Conservation (phyloP, 805 yeast genomes). For the Candida takata region DNA sequence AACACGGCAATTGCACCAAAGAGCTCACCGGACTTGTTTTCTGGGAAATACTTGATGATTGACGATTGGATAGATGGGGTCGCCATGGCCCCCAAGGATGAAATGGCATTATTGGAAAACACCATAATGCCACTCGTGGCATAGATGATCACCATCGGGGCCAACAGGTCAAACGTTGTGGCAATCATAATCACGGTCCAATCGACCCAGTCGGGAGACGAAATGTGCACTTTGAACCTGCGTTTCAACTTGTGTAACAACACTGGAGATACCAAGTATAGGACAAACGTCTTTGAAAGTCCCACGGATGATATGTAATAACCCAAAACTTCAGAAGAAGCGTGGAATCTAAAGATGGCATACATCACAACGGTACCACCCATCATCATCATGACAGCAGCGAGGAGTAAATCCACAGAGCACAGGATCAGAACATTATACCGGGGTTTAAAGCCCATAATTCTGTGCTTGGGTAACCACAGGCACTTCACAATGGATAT, state of each 20-base stretch:
- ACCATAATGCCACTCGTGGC: conserved; percentile 27
- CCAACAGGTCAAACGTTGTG: conserved; percentile 30
- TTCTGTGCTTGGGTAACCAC: conserved; percentile 39
- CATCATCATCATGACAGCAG: conserved; percentile 33
- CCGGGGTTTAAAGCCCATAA: conserved; percentile 31
- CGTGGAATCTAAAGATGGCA: conserved; percentile 43
- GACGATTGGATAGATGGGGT: conserved; percentile 56
- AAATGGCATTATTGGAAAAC: conserved; percentile 29
- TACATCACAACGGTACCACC: conserved; percentile 42
- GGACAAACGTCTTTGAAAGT: conserved; percentile 38
- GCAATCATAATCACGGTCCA: conserved; percentile 29
- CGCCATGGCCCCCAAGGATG: conserved; percentile 42
- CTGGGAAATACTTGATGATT: conserved; percentile 53
- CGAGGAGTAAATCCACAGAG: conserved; percentile 36
- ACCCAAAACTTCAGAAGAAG: conserved; percentile 52
- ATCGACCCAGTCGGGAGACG: conserved; percentile 49
- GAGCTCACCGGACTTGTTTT: conserved; percentile 57
- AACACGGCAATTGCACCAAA: conserved; percentile 64
- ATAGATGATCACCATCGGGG: conserved; percentile 29
- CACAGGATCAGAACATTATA: conserved; percentile 44
- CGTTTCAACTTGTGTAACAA: conserved; percentile 31
- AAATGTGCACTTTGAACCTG: conserved; percentile 28
- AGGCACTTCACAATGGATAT: conserved; percentile 44
- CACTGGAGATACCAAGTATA: conserved; percentile 48
- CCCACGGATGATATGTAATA: conserved; percentile 47